These are phyloP conservation scores for Ceratocystis cacaofunesta DNA, from an alignment of 2,329 filamentous ascomycete species.

Conservation along the genomic window DNA sequence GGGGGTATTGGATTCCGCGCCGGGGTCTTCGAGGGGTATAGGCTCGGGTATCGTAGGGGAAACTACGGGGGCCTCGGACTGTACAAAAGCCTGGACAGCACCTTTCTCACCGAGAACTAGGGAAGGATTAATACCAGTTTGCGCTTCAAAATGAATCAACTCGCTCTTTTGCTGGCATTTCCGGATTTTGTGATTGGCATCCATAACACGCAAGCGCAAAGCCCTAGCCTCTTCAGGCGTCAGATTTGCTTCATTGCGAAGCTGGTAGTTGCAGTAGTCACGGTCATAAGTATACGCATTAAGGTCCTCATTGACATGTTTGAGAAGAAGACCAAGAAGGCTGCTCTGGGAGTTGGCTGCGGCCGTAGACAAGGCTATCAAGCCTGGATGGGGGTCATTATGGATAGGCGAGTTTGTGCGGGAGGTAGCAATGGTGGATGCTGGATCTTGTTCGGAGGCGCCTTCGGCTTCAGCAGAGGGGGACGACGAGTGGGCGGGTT, in stretches of 20 bases:
- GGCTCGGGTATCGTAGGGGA: slow-evolving; percentile 11
- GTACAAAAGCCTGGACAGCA: slow-evolving; percentile 16
- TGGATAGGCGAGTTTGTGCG: background rate
- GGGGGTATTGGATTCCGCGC: slow-evolving; percentile 9
- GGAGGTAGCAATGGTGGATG: slow-evolving; percentile 10
- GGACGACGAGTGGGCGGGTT: slow-evolving; percentile 1
- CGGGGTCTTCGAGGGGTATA: slow-evolving; percentile 14
- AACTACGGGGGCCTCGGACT: slow-evolving; percentile 7
- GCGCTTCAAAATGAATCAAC: slow-evolving; percentile 23
- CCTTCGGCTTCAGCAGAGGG: background rate
- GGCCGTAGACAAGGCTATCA: slow-evolving; percentile 9
- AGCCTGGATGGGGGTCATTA: slow-evolving; percentile 2
- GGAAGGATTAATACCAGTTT: slow-evolving; percentile 18
- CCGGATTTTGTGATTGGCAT: slow-evolving; percentile 32
- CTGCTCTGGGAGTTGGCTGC: slow-evolving; percentile 11
- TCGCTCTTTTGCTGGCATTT: slow-evolving; percentile 28
- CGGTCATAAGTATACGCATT: slow-evolving; percentile 30
- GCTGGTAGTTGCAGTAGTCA: slow-evolving; percentile 28
- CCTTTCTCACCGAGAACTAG: slow-evolving; percentile 17
- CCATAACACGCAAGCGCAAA: slow-evolving; percentile 30
- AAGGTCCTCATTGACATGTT: slow-evolving; percentile 30
- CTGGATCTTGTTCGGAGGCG: background rate
- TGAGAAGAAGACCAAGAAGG: slow-evolving; percentile 14
- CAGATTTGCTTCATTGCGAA: slow-evolving; percentile 23
- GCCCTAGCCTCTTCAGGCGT: slow-evolving; percentile 29